Conservation (phyloP, 768 basidiomycete species). For the Sistotremastrum niveocremeum region DNA sequence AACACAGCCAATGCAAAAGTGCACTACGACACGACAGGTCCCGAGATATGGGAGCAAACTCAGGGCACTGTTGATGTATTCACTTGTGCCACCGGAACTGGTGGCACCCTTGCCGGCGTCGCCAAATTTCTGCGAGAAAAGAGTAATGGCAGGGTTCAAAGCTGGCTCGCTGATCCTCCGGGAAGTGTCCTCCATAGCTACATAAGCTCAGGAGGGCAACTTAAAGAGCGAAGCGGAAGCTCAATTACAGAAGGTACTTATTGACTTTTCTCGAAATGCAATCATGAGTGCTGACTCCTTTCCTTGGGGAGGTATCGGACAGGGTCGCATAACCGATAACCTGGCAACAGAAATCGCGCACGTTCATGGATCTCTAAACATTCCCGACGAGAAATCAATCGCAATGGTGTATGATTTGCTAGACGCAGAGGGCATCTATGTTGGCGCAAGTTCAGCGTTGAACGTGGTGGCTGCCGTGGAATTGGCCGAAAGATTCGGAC, state of each 20-base stretch:
- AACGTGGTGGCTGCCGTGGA: conserved; percentile 93
- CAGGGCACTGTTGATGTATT: conserved; percentile 75
- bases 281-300: conserved; percentile 1
- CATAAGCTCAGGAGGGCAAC: conserved; percentile 63
- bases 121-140: conserved; percentile 77
- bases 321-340: conserved; percentile 91
- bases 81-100: conserved; percentile 89
- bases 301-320: conserved; percentile 66
- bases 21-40: conserved; percentile 86
- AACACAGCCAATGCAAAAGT: conserved; percentile 83
- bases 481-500: conserved; percentile 72
- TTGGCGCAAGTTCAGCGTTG: conserved; percentile 87
- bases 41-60: conserved; percentile 93
- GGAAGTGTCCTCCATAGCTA: conserved; percentile 86
- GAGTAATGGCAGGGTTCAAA: conserved; percentile 62
- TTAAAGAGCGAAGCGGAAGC: conserved; percentile 66
- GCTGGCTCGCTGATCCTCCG: conserved; percentile 95
- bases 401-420: conserved; percentile 88
- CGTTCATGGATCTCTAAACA: conserved; percentile 70
- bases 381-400: conserved; percentile 82
- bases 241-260: conserved; percentile 80
- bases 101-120: conserved; percentile 86
- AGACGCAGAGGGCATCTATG: conserved; percentile 84
- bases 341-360: conserved; percentile 68
- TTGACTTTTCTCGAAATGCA: background rate